Evolutionary conservation across 106 monocot species (phyloP).

Genomic region (Apostasia ramifera): DNA sequence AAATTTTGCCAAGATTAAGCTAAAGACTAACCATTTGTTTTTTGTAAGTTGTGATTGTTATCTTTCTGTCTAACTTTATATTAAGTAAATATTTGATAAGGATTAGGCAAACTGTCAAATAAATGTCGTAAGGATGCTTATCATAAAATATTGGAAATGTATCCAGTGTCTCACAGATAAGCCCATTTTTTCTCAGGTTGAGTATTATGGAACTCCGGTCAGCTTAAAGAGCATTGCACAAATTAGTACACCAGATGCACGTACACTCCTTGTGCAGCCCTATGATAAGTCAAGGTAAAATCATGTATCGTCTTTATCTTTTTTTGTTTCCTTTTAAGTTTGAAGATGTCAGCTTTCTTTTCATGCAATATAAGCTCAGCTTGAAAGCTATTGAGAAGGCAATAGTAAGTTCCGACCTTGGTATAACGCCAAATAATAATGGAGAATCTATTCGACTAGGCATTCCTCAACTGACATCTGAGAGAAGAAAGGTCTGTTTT

Average conservation of each 20-base stretch:
- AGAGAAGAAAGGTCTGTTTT: conserved; percentile 79
- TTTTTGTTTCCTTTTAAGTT: neutral
- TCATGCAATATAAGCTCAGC: conserved; percentile 22
- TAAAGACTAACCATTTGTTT: too few species aligned
- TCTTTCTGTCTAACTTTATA: too few species aligned
- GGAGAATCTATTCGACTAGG: conserved; percentile 75
- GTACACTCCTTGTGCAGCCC: conserved; percentile 81
- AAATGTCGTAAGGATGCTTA: too few species aligned
- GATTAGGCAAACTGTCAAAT: too few species aligned
- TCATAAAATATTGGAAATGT: too few species aligned
- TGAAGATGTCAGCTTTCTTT: neutral
- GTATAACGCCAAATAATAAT: conserved; percentile 91
- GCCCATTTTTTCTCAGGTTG: conserved; percentile 51
- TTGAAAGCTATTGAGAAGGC: conserved; percentile 94
- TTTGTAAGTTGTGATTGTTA: too few species aligned
- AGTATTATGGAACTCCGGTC: conserved; percentile 95
- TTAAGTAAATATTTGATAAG: too few species aligned
- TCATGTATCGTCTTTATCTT: neutral
- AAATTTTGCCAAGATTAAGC: too few species aligned
- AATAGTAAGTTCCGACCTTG: conserved; percentile 74
- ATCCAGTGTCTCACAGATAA: neutral
- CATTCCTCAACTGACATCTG: conserved; percentile 86
- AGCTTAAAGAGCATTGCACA: conserved; percentile 91
- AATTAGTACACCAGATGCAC: conserved; percentile 88
- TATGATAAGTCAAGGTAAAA: conserved; percentile 91